Evolutionary conservation across 148 eudicot genomes (phyloP).

Genomic region (Silene uniflora): DNA sequence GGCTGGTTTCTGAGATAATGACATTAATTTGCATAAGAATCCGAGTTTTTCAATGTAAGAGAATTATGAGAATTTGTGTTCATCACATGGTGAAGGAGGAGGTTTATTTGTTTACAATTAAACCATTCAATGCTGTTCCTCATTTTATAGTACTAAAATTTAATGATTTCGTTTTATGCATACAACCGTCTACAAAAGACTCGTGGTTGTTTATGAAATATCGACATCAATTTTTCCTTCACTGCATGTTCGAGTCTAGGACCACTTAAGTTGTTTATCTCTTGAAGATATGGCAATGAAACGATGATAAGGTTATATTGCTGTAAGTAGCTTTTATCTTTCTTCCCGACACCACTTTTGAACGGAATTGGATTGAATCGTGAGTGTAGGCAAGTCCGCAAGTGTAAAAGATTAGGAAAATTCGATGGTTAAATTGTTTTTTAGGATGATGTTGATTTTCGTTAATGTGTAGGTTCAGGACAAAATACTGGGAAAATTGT

Average conservation of each 20-base stretch:
- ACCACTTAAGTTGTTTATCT: background rate
- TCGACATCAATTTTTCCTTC: too few relatives aligned
- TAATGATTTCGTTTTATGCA: background rate
- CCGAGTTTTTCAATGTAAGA: background rate
- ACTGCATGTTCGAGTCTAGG: background rate
- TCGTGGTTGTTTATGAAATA: too few relatives aligned
- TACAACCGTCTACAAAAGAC: background rate
- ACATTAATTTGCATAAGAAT: background rate
- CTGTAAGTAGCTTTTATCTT: conserved; percentile 15
- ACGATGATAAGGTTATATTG: background rate
- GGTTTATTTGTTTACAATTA: background rate
- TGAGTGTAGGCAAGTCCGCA: conserved; percentile 21
- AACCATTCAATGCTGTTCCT: too few relatives aligned
- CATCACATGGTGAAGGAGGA: background rate
- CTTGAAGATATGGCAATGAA: background rate
- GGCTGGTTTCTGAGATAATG: background rate
- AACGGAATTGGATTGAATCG: conserved; percentile 5
- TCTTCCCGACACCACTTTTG: conserved; percentile 16
- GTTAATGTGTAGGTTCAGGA: conserved; percentile 47
- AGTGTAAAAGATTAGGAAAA: conserved; percentile 14
- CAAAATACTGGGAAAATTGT: conserved; percentile 76
- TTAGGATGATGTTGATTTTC: conserved; percentile 6
- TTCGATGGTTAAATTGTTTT: background rate
- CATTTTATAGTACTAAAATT: background rate
- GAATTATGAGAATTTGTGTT: background rate